Conservation (phyloP, 2,329 filamentous ascomycete species). For the Tolypocladium tropicale region DNA sequence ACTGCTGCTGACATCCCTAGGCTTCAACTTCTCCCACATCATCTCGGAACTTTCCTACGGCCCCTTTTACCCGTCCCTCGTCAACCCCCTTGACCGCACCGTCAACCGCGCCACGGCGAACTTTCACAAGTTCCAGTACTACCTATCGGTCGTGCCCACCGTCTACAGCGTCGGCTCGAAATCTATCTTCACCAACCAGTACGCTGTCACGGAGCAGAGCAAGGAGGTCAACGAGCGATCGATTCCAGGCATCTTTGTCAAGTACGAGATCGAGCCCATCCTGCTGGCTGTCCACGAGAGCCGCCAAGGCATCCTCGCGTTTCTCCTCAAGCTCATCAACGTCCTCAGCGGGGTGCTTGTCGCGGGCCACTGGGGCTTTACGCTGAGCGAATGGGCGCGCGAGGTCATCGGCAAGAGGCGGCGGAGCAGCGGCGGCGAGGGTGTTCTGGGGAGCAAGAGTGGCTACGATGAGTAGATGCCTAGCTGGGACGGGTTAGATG, state of each 20-base stretch:
- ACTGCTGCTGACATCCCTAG: conserved; percentile 29
- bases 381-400: conserved; percentile 65
- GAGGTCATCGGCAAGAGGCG: conserved; percentile 43
- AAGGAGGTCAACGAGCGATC: conserved; percentile 55
- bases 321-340: conserved; percentile 79
- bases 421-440: conserved; percentile 33
- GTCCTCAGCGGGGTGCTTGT: conserved; percentile 85
- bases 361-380: conserved; percentile 87
- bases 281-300: conserved; percentile 76
- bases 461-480: conserved; percentile 14
- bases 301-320: conserved; percentile 61
- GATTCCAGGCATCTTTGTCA: conserved; percentile 91
- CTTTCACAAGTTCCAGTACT: conserved; percentile 98
- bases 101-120: conserved; percentile 62
- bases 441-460: conserved; percentile 39
- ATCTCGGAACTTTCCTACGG: conserved; percentile 95
- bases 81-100: conserved; percentile 90
- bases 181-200: conserved; percentile 88
- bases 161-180: conserved; percentile 65
- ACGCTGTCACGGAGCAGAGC: conserved; percentile 88
- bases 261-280: conserved; percentile 97
- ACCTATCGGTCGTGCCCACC: conserved; percentile 88
- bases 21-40: conserved; percentile 96
- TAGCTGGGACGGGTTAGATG: neutral
- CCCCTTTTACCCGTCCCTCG: conserved; percentile 86